Evolutionary conservation across 139 green algal genomes (phyloP), one percentile per base, ranked within the genome.

Genomic region (Eudorina sp.): DNA sequence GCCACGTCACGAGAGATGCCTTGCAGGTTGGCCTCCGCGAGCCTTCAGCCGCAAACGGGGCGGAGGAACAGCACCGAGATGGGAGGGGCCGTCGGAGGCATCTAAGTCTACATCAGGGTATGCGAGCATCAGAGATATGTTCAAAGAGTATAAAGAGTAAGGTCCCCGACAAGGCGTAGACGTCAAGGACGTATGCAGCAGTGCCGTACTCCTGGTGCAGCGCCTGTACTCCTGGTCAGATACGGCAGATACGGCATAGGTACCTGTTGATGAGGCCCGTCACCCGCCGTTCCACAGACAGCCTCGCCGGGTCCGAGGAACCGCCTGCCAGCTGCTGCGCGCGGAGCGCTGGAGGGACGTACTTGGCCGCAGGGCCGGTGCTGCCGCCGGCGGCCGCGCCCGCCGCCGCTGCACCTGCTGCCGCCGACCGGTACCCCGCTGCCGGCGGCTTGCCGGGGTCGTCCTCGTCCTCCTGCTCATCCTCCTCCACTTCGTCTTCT

Each of bases 201-300:
- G n/a, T n/a, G n/a, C n/a, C n/a, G n/a, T n/a, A n/a, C n/a, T n/a
- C n/a, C n/a, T n/a, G n/a, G n/a, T n/a, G n/a, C n/a, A n/a, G n/a
- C n/a, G n/a, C n/a, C n/a, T n/a, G n/a, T n/a, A n/a, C n/a, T n/a
- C n/a, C n/a, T n/a, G n/a, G n/a, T n/a, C n/a, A n/a, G n/a, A n/a
- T n/a, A n/a, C n/a, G n/a, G n/a, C n/a, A n/a, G n/a, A n/a, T n/a
- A n/a, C n/a, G n/a, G n/a, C n/a, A n/a, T n/a, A n/a, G n/a, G n/a
- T n/a, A n/a, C 91, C 95, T 92, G 89, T 98, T 98, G 51, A 98
- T 91, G 60, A 97, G 90, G 29, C 96, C 96, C 27, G 92, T 94
- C 58, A 97, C 89, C 6, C 92, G 90, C 16, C 92, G 86, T 77
- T 92, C 85, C 77, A 96, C 58, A 25, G 69, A 46, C 18, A 69